Base-by-base conservation (phyloP, 1,284 basidiomycete genomes). In the Mycosarcoma maydis region DNA sequence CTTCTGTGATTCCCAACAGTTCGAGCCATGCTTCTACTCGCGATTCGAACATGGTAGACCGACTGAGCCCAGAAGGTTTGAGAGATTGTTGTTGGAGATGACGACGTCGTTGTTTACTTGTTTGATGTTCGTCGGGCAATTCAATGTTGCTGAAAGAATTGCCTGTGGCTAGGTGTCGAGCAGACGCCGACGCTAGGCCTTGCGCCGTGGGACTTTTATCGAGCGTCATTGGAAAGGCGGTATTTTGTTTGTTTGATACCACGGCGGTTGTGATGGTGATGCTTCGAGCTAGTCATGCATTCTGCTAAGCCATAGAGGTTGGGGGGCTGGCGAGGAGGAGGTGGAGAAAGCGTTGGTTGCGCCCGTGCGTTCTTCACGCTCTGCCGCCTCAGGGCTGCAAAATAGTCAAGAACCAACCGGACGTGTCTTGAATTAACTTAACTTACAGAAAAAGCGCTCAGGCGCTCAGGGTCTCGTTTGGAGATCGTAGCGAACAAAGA, bases 61-160 rank as follows among this genome's bases (percentile, higher is more conserved):
- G 34, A 11, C 9, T 26, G 17, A 49, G 33, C 3, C 44, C 44
- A 1, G 32, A 36, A 5, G 59, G 52, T 22, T 37, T 27, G 14
- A 62, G 33, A 37, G 42, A 55, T 29, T 55, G 42, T 14, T 51
- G 24, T 41, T 62, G 59, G 20, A 55, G 59, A 3, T 37, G 14
- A 16, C 16, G 46, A 23, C 52, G 59, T 10, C 43, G 52, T 22
- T 11, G 20, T 4, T 32, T 29, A 13, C 27, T 29, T 29, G 27
- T 6, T 7, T 29, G 6, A 13, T 29, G 27, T 7, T 29, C 27
- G 27, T 29, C 27, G 27, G n/a, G n/a, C n/a, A n/a, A n/a, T n/a
- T n/a, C n/a, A n/a, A n/a, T n/a, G 13, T 30, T 26, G 32, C 11
- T 45, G 30, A 14, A 29, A 6, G 2, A 17, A 34, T 11, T 16